A percentile compares a stretch with the other conserved stretches of the same genome.
phyloP scores from a whole-genome alignment of 2,329 filamentous ascomycete species.

The Aspergillus unguis region DNA sequence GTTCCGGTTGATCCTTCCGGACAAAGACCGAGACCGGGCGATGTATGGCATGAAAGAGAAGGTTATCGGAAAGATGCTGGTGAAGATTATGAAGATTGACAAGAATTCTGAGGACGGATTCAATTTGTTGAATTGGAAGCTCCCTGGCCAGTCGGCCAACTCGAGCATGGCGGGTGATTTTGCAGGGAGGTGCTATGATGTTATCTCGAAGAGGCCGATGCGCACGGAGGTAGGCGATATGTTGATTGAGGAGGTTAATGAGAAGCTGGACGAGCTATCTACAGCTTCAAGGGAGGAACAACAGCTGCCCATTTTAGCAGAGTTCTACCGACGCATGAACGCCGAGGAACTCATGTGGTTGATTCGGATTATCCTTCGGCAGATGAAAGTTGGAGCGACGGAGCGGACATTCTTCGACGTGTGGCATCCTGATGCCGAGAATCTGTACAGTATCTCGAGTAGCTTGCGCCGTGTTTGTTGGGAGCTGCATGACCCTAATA shows the following conservation, averaged over 20 bases:
- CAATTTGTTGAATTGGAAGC: slow-evolving; percentile 85
- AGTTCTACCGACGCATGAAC: slow-evolving; percentile 89
- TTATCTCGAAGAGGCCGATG: slow-evolving; percentile 79
- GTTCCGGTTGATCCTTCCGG: slow-evolving; percentile 83
- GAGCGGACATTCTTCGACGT: slow-evolving; percentile 83
- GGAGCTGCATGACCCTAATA: slow-evolving; percentile 74
- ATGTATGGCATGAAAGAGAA: slow-evolving; percentile 96
- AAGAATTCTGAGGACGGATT: slow-evolving; percentile 85
- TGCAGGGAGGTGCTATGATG: slow-evolving; percentile 80
- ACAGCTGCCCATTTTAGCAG: slow-evolving; percentile 74
- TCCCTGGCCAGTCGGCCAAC: slow-evolving; percentile 66
- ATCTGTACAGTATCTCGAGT: slow-evolving; percentile 83
- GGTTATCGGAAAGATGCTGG: slow-evolving; percentile 81
- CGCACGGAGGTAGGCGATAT: slow-evolving; percentile 69
- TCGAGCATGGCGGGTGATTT: slow-evolving; percentile 81
- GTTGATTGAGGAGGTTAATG: slow-evolving; percentile 86
- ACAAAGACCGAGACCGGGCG: slow-evolving; percentile 85
- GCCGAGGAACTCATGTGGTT: slow-evolving; percentile 92
- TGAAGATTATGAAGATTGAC: slow-evolving; percentile 88
- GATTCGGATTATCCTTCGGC: slow-evolving; percentile 85
- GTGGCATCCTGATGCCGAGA: slow-evolving; percentile 76
- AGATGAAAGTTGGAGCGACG: slow-evolving; percentile 71
- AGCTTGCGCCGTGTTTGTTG: slow-evolving; percentile 89
- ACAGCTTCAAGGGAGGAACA: slow-evolving; percentile 75
- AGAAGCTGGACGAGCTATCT: slow-evolving; percentile 74